Conservation (phyloP, 1,284 basidiomycete species). For the Cronartium quercuum region DNA sequence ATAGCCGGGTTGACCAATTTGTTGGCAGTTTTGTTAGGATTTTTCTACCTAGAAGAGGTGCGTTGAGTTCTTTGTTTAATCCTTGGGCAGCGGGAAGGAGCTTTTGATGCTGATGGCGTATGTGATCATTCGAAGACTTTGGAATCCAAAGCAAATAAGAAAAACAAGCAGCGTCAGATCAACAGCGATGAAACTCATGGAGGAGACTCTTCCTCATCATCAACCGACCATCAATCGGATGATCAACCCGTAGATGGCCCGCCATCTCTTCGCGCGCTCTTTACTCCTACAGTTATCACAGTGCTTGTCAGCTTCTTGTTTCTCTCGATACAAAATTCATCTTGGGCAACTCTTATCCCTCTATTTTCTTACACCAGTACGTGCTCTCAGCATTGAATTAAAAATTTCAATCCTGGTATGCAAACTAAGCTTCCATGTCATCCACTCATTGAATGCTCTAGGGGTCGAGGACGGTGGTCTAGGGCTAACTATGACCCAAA, state of each 20-base stretch:
- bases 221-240: too few relatives aligned
- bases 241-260: not conserved
- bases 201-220: too few relatives aligned
- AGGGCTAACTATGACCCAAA: conserved; percentile 19
- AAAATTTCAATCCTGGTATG: not conserved
- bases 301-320: conserved; percentile 13
- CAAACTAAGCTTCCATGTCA: not conserved
- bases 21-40: conserved; percentile 12
- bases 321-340: conserved; percentile 16
- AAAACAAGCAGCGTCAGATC: too few relatives aligned
- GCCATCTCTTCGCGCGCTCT: not conserved
- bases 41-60: conserved; percentile 36
- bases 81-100: too few relatives aligned
- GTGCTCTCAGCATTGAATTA: not conserved
- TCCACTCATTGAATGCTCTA: not conserved
- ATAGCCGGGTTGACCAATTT: conserved; percentile 22
- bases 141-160: not conserved
- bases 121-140: not conserved
- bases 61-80: not conserved
- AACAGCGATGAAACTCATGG: too few relatives aligned
- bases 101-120: too few relatives aligned
- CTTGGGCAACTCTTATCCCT: conserved; percentile 21
- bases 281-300: conserved; percentile 18
- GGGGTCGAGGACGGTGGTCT: conserved; percentile 31
- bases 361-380: conserved; percentile 35